Percentiles rank a stretch among this genome's conserved stretches.
Evolutionary conservation across 169 alveolate genomes (phyloP).

Genomic region (Plasmodium berghei): DNA sequence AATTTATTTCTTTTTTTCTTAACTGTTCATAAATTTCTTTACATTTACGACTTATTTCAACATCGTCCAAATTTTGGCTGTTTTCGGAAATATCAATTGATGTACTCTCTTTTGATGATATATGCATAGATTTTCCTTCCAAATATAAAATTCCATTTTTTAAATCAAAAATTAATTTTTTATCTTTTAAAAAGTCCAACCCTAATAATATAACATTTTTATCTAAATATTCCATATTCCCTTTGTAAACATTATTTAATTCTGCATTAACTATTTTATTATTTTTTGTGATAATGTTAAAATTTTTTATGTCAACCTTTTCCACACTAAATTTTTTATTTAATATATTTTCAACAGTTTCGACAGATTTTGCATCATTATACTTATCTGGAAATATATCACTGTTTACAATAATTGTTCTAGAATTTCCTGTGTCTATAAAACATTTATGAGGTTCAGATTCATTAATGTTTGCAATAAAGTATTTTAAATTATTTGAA

Average conservation of each 20-base stretch:
- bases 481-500: conserved; percentile 29
- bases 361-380: neutral
- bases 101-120: neutral
- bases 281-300: conserved; percentile 10
- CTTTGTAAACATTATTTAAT: conserved; percentile 13
- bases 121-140: neutral
- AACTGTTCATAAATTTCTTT: conserved; percentile 37
- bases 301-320: neutral
- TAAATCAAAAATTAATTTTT: conserved; percentile 41
- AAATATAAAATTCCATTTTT: conserved; percentile 10
- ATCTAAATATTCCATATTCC: conserved; percentile 19
- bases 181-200: conserved; percentile 31
- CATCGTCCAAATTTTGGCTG: conserved; percentile 20
- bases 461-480: conserved; percentile 11
- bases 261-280: conserved; percentile 1
- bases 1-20: conserved; percentile 46
- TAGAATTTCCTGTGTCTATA: conserved; percentile 41
- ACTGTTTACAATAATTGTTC: conserved; percentile 32
- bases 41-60: conserved; percentile 16
- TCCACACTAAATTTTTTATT: conserved; percentile 21
- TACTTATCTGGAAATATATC: neutral
- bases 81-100: neutral
- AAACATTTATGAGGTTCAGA: conserved; percentile 24
- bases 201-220: conserved; percentile 39
- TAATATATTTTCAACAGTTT: conserved; percentile 37